These are phyloP conservation scores for Aspergillus homomorphus DNA, from an alignment of 495 filamentous ascomycete species.

Conservation along the genomic window DNA sequence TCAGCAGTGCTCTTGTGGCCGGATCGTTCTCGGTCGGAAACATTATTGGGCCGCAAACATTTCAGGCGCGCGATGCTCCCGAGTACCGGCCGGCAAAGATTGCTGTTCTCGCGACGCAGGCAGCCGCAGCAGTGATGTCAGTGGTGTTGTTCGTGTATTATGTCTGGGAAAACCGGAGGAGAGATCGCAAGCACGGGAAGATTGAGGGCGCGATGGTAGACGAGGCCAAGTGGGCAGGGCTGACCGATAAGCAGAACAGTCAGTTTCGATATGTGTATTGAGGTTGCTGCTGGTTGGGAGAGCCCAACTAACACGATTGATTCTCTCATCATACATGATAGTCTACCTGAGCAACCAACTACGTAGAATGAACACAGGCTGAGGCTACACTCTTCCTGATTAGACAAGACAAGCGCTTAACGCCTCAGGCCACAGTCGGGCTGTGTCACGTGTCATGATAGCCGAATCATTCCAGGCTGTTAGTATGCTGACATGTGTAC, in stretches of 20 bases:
- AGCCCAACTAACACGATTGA: no score
- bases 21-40: constrained; percentile 48
- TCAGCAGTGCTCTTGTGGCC: constrained; percentile 53
- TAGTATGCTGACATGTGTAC: no score
- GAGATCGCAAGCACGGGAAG: constrained; percentile 19
- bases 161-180: constrained; percentile 40
- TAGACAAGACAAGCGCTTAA: no score
- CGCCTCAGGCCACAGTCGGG: no score
- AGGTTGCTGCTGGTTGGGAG: neutral
- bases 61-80: constrained; percentile 52
- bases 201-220: constrained; percentile 15
- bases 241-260: constrained; percentile 41
- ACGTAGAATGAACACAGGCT: no score
- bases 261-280: constrained; percentile 47
- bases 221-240: constrained; percentile 36
- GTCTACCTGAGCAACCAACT: no score
- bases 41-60: constrained; percentile 59
- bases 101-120: constrained; percentile 50
- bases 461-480: no score
- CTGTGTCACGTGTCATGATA: no score
- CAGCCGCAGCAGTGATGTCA: constrained; percentile 38
- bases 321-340: no score
- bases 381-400: no score
- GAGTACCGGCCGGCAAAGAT: constrained; percentile 63
- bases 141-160: constrained; percentile 44